Percentiles rank a stretch among this genome's conserved stretches.
phyloP scores from a whole-genome alignment of 345 rosid genomes.

The Geranium brycei region DNA sequence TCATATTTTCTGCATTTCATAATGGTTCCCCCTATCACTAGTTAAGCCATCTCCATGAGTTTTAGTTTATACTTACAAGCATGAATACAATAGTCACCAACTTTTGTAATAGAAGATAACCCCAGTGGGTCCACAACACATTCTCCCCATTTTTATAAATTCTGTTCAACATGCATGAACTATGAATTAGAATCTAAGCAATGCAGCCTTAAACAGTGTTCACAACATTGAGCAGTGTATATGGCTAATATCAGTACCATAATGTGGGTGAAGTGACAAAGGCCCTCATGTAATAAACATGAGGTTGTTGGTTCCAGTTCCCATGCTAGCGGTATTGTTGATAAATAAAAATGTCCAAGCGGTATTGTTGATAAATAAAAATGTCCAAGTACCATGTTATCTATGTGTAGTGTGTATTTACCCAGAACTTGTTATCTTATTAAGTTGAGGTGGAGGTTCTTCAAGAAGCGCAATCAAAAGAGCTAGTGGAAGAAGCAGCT shows the following conservation, averaged over 20 bases:
- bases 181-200: not conserved
- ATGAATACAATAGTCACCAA: not conserved
- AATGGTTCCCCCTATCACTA: not conserved
- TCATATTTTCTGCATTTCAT: not conserved
- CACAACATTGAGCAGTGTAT: no score
- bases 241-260: not conserved
- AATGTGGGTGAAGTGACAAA: no score
- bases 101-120: not conserved
- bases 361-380: no score
- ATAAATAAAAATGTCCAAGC: no score
- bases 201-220: not conserved
- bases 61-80: not conserved
- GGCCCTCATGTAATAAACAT: no score
- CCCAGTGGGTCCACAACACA: not conserved
- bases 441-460: slow-evolving; percentile 15
- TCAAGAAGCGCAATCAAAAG: slow-evolving; percentile 38
- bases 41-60: not conserved
- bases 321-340: no score
- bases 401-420: not conserved
- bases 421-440: not conserved
- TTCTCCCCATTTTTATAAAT: not conserved
- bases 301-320: no score
- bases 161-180: not conserved
- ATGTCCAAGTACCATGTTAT: not conserved
- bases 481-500: slow-evolving; percentile 28